phyloP scores from a whole-genome alignment of 1,284 basidiomycete species.

The Irpex sp. region DNA sequence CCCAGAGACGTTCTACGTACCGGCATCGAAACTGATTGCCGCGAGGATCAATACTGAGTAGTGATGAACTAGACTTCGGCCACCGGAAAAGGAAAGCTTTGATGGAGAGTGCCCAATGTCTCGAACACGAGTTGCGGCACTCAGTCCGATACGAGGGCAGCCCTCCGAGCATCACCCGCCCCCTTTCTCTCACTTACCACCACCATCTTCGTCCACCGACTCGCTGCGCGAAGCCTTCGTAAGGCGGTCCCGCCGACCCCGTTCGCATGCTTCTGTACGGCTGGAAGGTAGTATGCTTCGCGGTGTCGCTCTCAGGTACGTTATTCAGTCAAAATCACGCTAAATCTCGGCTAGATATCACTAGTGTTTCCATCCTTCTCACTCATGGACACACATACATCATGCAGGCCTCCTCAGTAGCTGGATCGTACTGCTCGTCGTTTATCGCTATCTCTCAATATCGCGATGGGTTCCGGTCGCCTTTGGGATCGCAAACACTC shows the following conservation, averaged over 20 bases:
- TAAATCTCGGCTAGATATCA: not conserved
- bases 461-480: slow-evolving; percentile 41
- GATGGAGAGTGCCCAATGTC: not conserved
- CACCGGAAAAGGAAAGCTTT: not conserved
- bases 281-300: slow-evolving; percentile 29
- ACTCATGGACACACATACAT: not conserved
- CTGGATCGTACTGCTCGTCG: slow-evolving; percentile 42
- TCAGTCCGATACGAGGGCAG: not conserved
- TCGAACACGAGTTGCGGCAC: not conserved
- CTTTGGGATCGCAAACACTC: slow-evolving; percentile 44
- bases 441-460: slow-evolving; percentile 34
- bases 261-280: slow-evolving; percentile 26
- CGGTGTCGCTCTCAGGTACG: slow-evolving; percentile 28
- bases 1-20: not conserved
- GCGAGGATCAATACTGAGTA: not conserved
- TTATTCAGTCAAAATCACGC: not conserved
- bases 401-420: slow-evolving; percentile 43
- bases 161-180: not conserved
- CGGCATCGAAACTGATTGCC: not conserved
- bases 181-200: not conserved
- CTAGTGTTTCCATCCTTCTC: not conserved
- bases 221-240: not conserved
- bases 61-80: not conserved
- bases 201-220: slow-evolving; percentile 1
- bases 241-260: not conserved